Conservation (phyloP, 2,329 filamentous ascomycete species). For the Phialophora macrospora region DNA sequence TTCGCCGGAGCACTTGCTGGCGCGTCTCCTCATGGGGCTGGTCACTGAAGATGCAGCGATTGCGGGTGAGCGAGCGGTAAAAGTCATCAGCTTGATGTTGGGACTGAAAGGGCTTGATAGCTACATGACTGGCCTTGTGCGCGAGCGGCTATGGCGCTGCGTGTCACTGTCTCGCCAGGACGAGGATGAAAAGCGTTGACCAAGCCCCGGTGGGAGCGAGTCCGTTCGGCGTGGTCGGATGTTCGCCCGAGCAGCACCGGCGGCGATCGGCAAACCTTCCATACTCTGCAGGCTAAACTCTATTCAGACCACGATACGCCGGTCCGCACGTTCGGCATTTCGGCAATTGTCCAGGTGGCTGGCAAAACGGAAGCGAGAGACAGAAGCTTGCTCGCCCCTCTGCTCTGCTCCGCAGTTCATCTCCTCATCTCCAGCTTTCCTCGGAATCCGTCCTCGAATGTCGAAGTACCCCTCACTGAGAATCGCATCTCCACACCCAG, state of each 20-base stretch:
- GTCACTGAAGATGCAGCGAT: not conserved
- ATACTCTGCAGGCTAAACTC: not conserved
- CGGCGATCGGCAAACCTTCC: not conserved
- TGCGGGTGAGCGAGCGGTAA: not conserved
- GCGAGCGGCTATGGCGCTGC: conserved; percentile 1
- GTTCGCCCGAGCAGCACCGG: not conserved
- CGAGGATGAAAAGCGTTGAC: not conserved
- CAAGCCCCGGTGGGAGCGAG: not conserved
- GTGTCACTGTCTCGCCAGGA: not conserved
- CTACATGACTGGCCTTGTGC: not conserved
- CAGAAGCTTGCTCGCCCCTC: conserved; percentile 8
- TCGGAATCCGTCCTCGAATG: conserved; percentile 1
- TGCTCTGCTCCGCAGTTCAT: conserved; percentile 15
- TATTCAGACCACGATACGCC: not conserved
- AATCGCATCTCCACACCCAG: conserved; percentile 26
- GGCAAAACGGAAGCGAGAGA: not conserved
- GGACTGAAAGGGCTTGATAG: not conserved
- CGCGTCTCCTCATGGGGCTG: not conserved
- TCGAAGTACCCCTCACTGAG: conserved; percentile 21
- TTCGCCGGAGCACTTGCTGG: conserved; percentile 4
- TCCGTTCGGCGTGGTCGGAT: not conserved
- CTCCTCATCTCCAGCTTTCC: conserved; percentile 14
- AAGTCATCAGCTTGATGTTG: conserved; percentile 4
- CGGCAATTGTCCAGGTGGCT: conserved; percentile 6
- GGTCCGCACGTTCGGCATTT: conserved; percentile 1